Evolutionary conservation across 768 basidiomycete genomes (phyloP).

Genomic region (Holtermannia corniformis): DNA sequence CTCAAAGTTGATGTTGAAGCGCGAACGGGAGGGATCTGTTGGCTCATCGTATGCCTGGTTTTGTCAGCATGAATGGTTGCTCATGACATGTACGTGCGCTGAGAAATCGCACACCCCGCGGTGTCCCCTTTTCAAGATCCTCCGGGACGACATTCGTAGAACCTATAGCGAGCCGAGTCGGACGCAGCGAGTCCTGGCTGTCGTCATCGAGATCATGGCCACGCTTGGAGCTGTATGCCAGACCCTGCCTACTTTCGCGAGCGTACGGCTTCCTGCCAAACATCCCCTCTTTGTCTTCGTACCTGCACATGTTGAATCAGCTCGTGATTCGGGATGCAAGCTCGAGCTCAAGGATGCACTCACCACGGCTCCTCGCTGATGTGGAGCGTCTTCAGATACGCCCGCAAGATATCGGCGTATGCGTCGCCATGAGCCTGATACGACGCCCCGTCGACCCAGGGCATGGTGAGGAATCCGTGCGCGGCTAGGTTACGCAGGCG

Average conservation of each 20-base stretch:
- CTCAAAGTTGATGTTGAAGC: constrained; percentile 1
- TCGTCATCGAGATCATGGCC: constrained; percentile 2
- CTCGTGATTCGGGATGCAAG: too few relatives aligned
- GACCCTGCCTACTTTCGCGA: neutral
- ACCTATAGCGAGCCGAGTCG: neutral
- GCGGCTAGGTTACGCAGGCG: too few relatives aligned
- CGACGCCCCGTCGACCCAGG: too few relatives aligned
- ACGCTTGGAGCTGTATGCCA: neutral
- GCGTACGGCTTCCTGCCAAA: too few relatives aligned
- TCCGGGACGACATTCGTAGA: neutral
- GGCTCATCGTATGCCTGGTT: neutral
- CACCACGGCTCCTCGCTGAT: too few relatives aligned
- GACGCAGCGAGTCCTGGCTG: neutral
- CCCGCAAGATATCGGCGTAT: too few relatives aligned
- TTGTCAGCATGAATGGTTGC: neutral
- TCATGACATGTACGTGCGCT: neutral
- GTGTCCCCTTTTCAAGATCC: neutral
- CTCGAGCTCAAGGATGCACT: too few relatives aligned
- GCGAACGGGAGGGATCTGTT: neutral
- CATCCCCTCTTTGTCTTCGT: too few relatives aligned
- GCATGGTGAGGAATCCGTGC: too few relatives aligned
- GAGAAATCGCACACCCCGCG: neutral
- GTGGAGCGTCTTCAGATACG: too few relatives aligned
- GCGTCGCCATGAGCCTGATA: too few relatives aligned
- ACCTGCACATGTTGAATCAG: too few relatives aligned